These are phyloP conservation scores for Hyaloscypha hepaticicola DNA, from an alignment of 495 filamentous ascomycete genomes.

Conservation along the genomic window DNA sequence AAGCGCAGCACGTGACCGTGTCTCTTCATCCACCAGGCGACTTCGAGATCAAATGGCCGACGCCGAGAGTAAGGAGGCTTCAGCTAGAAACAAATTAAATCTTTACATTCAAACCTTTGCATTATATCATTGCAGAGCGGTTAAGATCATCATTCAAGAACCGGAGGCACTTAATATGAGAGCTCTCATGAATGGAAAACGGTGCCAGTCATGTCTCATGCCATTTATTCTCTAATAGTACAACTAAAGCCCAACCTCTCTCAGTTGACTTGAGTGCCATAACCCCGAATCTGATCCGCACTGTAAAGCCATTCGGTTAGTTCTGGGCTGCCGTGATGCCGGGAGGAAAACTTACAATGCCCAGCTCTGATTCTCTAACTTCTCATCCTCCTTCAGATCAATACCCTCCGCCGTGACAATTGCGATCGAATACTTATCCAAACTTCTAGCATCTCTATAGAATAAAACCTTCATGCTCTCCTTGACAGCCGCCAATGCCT, in stretches of 20 bases:
- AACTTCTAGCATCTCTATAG: conserved; percentile 91
- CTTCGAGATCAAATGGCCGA: not conserved
- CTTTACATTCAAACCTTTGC: not conserved
- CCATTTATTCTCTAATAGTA: conserved; percentile 30
- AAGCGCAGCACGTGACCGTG: not conserved
- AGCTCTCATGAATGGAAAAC: not conserved
- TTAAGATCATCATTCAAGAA: not conserved
- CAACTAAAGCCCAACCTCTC: conserved; percentile 12
- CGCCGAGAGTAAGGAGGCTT: not conserved
- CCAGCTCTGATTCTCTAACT: conserved; percentile 83
- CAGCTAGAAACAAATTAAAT: not conserved
- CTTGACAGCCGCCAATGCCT: conserved; percentile 75
- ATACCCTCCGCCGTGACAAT: conserved; percentile 83
- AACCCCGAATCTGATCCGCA: conserved; percentile 49
- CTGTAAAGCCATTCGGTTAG: conserved; percentile 7
- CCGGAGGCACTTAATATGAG: not conserved
- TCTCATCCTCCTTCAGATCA: conserved; percentile 77
- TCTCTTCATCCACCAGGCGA: not conserved
- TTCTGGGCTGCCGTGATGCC: not conserved
- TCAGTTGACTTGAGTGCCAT: conserved; percentile 64
- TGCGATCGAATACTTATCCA: conserved; percentile 88
- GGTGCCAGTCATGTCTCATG: conserved; percentile 16
- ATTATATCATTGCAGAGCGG: not conserved
- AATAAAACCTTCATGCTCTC: conserved; percentile 98
- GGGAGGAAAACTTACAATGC: conserved; percentile 56